A percentile compares a stretch with the other conserved stretches of the same genome.
phyloP scores from a whole-genome alignment of 2,329 filamentous ascomycete genomes.

The Aaosphaeria pasadenensis region DNA sequence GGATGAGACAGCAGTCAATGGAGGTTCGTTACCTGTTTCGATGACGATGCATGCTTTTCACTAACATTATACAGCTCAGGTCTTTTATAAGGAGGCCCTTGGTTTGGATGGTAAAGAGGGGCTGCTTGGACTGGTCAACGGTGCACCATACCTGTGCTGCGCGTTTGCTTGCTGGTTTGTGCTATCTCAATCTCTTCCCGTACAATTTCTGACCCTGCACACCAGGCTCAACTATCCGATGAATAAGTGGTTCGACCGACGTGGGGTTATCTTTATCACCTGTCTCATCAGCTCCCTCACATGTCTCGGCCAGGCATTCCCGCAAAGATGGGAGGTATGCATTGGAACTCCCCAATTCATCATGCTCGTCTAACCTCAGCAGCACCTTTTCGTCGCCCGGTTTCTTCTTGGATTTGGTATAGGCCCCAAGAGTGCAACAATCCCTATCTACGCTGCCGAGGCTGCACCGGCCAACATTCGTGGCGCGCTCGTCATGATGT shows the following conservation, averaged over 20 bases:
- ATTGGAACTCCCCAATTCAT: neutral
- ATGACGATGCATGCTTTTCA: neutral
- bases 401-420: constrained; percentile 17
- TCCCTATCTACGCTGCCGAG: constrained; percentile 45
- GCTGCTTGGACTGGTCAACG: constrained; percentile 13
- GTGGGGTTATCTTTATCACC: constrained; percentile 18
- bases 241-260: constrained; percentile 14
- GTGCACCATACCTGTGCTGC: constrained; percentile 18
- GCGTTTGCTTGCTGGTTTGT: constrained; percentile 15
- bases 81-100: constrained; percentile 12
- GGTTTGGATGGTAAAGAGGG: constrained; percentile 3
- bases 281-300: constrained; percentile 18
- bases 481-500: constrained; percentile 48
- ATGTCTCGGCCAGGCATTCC: constrained; percentile 16
- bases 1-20: constrained; percentile 18
- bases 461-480: constrained; percentile 44
- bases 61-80: constrained; percentile 8
- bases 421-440: constrained; percentile 30
- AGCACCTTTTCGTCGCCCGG: constrained; percentile 14
- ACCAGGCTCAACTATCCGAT: constrained; percentile 16
- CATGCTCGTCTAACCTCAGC: neutral
- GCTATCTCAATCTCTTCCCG: neutral
- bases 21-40: constrained; percentile 8
- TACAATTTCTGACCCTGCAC: neutral
- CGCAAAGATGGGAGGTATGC: constrained; percentile 15